Conservation (phyloP, 805 yeast species). For the Priceomyces carsonii region DNA sequence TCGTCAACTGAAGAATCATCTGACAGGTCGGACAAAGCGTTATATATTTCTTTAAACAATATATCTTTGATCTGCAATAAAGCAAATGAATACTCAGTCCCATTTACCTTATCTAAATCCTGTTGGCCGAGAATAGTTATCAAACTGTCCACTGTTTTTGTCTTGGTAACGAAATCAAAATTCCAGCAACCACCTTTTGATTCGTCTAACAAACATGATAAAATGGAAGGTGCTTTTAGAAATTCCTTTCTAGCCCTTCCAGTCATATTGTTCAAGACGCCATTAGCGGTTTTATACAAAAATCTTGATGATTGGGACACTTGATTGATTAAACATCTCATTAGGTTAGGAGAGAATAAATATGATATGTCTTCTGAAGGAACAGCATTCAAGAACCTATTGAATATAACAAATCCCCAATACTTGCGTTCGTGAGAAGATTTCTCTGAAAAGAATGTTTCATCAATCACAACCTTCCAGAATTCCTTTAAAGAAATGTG, state of each 20-base stretch:
- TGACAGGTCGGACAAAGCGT: conserved; percentile 19
- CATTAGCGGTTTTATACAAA: conserved; percentile 65
- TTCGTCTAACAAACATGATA: conserved; percentile 27
- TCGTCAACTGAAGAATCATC: conserved; percentile 20
- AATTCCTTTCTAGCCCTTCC: conserved; percentile 38
- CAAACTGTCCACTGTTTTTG: conserved; percentile 57
- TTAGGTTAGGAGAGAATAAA: conserved; percentile 62
- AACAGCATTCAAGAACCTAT: conserved; percentile 38
- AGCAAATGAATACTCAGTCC: conserved; percentile 14
- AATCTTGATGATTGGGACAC: conserved; percentile 63
- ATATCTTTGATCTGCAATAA: conserved; percentile 20
- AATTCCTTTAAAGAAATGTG: conserved; percentile 52
- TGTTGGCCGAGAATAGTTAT: conserved; percentile 23
- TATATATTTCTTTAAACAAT: conserved; percentile 24
- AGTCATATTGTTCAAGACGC: conserved; percentile 46
- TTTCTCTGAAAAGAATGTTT: conserved; percentile 70
- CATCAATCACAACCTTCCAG: conserved; percentile 81
- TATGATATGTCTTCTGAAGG: conserved; percentile 16
- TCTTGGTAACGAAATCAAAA: conserved; percentile 75
- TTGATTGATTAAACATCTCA: conserved; percentile 77
- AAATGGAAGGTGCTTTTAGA: conserved; percentile 34
- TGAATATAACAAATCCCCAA: conserved; percentile 79
- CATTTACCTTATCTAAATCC: conserved; percentile 15
- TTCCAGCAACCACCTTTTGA: conserved; percentile 55
- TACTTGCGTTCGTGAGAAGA: conserved; percentile 85